These are phyloP conservation scores for Antarctomyces pellizariae DNA, from an alignment of 495 filamentous ascomycete species.

Conservation along the genomic window DNA sequence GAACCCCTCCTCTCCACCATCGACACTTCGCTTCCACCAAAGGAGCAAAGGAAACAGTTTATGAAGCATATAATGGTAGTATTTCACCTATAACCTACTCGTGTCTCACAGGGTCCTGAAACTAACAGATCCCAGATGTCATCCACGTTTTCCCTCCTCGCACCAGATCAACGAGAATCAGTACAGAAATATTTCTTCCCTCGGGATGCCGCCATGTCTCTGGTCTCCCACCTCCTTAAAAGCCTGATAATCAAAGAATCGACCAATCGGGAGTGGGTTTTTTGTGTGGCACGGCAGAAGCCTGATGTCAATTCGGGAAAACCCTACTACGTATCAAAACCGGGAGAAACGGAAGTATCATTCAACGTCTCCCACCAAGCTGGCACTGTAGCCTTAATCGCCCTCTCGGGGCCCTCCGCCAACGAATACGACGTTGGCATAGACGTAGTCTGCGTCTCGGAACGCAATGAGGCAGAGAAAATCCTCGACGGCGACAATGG, in stretches of 20 bases:
- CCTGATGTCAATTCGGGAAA: constrained; percentile 7
- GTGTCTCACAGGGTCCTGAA: too few relatives aligned
- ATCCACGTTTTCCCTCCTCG: constrained; percentile 35
- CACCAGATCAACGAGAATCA: constrained; percentile 21
- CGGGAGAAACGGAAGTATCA: constrained; percentile 22
- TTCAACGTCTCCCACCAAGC: constrained; percentile 87
- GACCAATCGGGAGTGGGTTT: constrained; percentile 43
- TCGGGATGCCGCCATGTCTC: constrained; percentile 39
- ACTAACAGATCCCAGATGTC: too few relatives aligned
- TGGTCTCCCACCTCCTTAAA: constrained; percentile 63
- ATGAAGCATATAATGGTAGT: too few relatives aligned
- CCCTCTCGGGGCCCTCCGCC: constrained; percentile 20
- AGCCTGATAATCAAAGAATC: constrained; percentile 42
- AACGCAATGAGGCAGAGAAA: constrained; percentile 31
- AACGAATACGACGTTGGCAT: constrained; percentile 29
- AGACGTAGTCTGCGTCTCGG: constrained; percentile 54
- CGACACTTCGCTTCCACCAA: too few relatives aligned
- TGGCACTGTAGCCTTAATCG: constrained; percentile 44
- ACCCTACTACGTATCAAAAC: constrained; percentile 16
- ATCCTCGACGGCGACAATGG: constrained; percentile 17
- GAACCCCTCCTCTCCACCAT: too few relatives aligned
- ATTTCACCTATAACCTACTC: too few relatives aligned
- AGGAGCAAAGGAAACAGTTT: too few relatives aligned
- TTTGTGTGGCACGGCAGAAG: too few relatives aligned
- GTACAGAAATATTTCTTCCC: constrained; percentile 34